phyloP scores from a whole-genome alignment of 2,329 filamentous ascomycete genomes.

The Emergomyces africanus region DNA sequence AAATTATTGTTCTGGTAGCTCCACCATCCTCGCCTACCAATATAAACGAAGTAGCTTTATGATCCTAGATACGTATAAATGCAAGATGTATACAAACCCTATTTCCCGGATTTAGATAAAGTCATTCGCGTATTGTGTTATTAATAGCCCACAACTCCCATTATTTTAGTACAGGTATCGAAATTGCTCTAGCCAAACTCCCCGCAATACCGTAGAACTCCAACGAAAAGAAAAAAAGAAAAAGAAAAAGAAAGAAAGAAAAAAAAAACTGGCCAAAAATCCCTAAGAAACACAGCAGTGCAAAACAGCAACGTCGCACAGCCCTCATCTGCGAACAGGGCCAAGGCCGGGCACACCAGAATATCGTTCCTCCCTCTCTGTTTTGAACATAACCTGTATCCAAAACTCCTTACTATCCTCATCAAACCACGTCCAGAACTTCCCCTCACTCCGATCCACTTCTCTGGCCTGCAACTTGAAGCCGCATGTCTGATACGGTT shows the following conservation, averaged over 20 bases:
- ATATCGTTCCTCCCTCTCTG: conserved; percentile 87
- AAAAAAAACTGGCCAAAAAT: not conserved
- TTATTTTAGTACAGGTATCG: not conserved
- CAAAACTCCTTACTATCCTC: conserved; percentile 93
- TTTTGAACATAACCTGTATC: conserved; percentile 97
- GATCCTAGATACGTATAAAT: not conserved
- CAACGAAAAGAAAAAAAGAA: not conserved
- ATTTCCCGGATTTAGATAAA: not conserved
- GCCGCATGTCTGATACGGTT: conserved; percentile 94
- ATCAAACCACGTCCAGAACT: conserved; percentile 93
- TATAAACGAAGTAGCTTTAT: not conserved
- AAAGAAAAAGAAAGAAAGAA: not conserved
- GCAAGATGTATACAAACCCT: not conserved
- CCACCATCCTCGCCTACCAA: not conserved
- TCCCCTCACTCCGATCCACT: conserved; percentile 76
- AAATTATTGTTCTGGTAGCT: not conserved
- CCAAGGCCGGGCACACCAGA: conserved; percentile 53
- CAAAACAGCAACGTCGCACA: not conserved
- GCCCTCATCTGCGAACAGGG: conserved; percentile 19
- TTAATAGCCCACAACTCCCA: not conserved
- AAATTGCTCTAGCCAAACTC: not conserved
- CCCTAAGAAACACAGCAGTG: not conserved
- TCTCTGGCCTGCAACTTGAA: conserved; percentile 94
- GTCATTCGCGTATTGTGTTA: not conserved
- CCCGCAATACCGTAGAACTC: conserved; percentile 1